Conservation (phyloP, 2,329 filamentous ascomycete species). For the Sporothrix phasma region DNA sequence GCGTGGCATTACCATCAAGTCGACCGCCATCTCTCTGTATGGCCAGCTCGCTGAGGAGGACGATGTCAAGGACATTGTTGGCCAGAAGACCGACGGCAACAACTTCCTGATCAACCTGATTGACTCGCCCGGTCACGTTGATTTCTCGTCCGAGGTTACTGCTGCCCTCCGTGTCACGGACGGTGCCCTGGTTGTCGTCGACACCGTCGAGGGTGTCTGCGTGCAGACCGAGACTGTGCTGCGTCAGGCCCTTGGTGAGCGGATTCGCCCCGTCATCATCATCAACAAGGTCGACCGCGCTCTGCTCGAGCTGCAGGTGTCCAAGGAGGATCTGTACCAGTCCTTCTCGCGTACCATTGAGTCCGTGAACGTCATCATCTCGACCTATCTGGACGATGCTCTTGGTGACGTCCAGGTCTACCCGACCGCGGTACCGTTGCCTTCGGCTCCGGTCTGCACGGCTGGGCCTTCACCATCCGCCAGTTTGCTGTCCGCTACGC, state of each 20-base stretch:
- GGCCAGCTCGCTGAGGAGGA: constrained; percentile 70
- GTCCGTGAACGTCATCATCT: constrained; percentile 99
- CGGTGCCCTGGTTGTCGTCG: constrained; percentile 98
- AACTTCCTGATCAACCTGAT: constrained; percentile 99
- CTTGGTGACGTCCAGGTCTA: constrained; percentile 98
- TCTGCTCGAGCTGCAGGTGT: constrained; percentile 96
- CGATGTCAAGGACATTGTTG: constrained; percentile 88
- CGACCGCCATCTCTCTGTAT: constrained; percentile 97
- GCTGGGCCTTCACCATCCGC: constrained; percentile 98
- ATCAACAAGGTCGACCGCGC: constrained; percentile 99
- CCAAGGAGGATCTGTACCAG: constrained; percentile 99
- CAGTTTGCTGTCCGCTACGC: constrained; percentile 94
- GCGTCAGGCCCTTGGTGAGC: constrained; percentile 97
- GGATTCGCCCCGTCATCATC: constrained; percentile 98
- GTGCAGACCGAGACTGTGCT: constrained; percentile 99
- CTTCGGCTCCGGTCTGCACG: constrained; percentile 99
- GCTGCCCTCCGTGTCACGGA: constrained; percentile 99
- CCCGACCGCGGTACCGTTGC: constrained; percentile 93
- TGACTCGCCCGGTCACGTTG: constrained; percentile 99
- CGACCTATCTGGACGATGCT: constrained; percentile 94
- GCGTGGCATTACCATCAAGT: constrained; percentile 99
- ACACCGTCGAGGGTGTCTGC: constrained; percentile 99
- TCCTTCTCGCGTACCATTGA: constrained; percentile 99
- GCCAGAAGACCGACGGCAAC: constrained; percentile 77
- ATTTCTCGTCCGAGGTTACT: constrained; percentile 99